Conservation (phyloP, 768 basidiomycete genomes). For the Dioszegia aurantiaca region DNA sequence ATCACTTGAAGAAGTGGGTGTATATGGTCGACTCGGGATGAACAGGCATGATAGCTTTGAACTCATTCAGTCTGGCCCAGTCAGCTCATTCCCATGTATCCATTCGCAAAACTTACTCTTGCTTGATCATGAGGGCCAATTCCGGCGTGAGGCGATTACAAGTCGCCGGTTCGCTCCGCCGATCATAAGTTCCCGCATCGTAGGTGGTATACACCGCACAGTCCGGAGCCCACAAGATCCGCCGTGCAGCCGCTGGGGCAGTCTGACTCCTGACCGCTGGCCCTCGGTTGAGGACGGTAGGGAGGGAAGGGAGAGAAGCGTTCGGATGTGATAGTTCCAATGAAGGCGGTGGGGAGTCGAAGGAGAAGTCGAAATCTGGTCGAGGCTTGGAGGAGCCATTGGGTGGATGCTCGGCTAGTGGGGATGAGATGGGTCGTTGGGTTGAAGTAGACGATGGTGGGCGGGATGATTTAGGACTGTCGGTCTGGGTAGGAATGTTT, state of each 20-base stretch:
- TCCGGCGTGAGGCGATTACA: conserved; percentile 94
- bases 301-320: conserved; percentile 84
- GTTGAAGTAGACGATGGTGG: conserved; percentile 28
- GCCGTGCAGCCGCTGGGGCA: conserved; percentile 57
- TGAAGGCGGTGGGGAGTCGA: conserved; percentile 52
- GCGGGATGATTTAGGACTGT: conserved; percentile 82
- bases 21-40: conserved; percentile 88
- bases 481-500: conserved; percentile 63
- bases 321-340: conserved; percentile 69
- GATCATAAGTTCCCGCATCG: conserved; percentile 82
- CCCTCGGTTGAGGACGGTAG: conserved; percentile 54
- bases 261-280: conserved; percentile 62
- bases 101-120: conserved; percentile 35
- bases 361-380: conserved; percentile 38
- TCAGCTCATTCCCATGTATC: not conserved
- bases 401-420: conserved; percentile 5
- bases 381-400: conserved; percentile 1
- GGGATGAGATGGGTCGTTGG: conserved; percentile 44
- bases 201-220: conserved; percentile 97
- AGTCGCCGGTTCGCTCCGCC: conserved; percentile 91
- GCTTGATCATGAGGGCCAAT: conserved; percentile 91
- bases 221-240: conserved; percentile 85
- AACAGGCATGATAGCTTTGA: conserved; percentile 99
- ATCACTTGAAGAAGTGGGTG: conserved; percentile 47
- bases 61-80: conserved; percentile 68